Percentiles rank a stretch among this genome's conserved stretches.
These are phyloP conservation scores for Rostrohypoxylon terebratum DNA, from an alignment of 495 filamentous ascomycete species.

Conservation along the genomic window DNA sequence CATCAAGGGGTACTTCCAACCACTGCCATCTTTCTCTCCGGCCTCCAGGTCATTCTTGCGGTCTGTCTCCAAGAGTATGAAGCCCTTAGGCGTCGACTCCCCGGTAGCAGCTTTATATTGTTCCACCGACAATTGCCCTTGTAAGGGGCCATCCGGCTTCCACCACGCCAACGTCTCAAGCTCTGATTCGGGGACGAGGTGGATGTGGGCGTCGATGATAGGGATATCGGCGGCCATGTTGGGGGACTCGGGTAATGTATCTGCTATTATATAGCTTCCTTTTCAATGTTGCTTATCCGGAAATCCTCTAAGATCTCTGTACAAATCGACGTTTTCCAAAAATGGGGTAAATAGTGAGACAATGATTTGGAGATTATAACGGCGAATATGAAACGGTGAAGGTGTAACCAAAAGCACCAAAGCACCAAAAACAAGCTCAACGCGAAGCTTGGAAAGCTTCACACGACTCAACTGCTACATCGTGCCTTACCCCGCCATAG, in stretches of 20 bases:
- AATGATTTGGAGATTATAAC: neutral
- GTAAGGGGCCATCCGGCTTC: conserved; percentile 67
- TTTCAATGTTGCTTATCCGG: neutral
- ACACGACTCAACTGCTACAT: conserved; percentile 13
- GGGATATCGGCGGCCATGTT: conserved; percentile 49
- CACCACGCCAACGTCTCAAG: conserved; percentile 72
- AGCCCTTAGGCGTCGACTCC: conserved; percentile 63
- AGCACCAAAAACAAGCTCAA: conserved; percentile 22
- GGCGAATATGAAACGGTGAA: conserved; percentile 23
- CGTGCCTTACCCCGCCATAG: conserved; percentile 43
- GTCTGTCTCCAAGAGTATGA: conserved; percentile 86
- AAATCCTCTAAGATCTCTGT: neutral
- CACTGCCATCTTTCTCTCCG: conserved; percentile 58
- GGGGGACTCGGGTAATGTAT: neutral
- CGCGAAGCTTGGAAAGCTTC: conserved; percentile 10
- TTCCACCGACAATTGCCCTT: conserved; percentile 69
- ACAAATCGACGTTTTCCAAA: neutral
- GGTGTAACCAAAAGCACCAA: conserved; percentile 26
- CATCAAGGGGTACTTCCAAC: conserved; percentile 67
- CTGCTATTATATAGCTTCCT: neutral
- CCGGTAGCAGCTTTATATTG: conserved; percentile 64
- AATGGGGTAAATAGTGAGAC: neutral
- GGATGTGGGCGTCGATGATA: conserved; percentile 88
- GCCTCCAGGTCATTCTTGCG: conserved; percentile 69
- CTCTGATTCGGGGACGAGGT: conserved; percentile 79